Conservation (phyloP, 2,329 filamentous ascomycete species). For the Sporothrix mexicana region DNA sequence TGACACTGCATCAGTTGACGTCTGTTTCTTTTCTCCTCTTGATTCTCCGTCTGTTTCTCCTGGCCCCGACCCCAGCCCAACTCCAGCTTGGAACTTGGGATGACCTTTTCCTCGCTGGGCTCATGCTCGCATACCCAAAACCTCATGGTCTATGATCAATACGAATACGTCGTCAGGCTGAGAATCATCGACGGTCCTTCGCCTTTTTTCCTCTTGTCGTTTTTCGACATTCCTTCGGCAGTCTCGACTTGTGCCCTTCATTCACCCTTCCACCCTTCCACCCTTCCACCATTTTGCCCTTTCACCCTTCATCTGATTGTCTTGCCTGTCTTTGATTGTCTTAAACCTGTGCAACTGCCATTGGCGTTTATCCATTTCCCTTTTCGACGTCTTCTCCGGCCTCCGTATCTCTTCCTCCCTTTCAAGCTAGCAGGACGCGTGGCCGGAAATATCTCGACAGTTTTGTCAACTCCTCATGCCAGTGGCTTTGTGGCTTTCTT, state of each 20-base stretch:
- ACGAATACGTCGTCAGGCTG: neutral
- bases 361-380: constrained; percentile 9
- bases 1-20: neutral
- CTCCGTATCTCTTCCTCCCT: neutral
- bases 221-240: constrained; percentile 19
- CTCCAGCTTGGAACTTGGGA: neutral
- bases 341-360: neutral
- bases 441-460: neutral
- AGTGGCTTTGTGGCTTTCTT: neutral
- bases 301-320: neutral
- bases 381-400: neutral
- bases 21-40: too few relatives aligned
- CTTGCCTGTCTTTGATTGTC: neutral
- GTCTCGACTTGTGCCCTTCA: neutral
- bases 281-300: neutral
- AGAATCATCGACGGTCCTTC: neutral
- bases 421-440: neutral
- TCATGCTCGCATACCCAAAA: neutral
- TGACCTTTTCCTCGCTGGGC: constrained; percentile 6
- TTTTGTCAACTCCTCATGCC: neutral
- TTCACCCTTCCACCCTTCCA: neutral
- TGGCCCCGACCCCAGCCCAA: neutral
- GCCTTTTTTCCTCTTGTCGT: neutral
- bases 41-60: neutral
- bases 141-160: neutral